Evolutionary conservation across 2,329 filamentous ascomycete genomes (phyloP).

Genomic region (Lachnellula cervina): DNA sequence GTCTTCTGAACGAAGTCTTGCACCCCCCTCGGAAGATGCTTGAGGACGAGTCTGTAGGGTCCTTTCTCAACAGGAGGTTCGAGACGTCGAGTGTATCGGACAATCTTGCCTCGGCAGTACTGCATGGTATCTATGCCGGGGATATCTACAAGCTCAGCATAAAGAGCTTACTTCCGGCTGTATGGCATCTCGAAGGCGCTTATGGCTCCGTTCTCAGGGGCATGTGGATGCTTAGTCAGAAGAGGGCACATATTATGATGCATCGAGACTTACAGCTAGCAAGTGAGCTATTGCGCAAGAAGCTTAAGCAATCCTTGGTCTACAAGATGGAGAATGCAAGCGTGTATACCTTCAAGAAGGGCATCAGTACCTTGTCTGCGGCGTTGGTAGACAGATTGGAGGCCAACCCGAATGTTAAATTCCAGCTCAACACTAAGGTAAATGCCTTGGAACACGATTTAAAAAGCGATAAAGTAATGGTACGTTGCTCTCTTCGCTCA

Average conservation of each 20-base stretch:
- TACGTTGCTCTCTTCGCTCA: constrained; percentile 30
- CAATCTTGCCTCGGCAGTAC: constrained; percentile 68
- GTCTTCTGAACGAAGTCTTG: constrained; percentile 28
- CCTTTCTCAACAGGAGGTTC: constrained; percentile 55
- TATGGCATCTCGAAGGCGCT: constrained; percentile 20
- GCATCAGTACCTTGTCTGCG: constrained; percentile 58
- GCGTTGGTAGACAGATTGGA: constrained; percentile 48
- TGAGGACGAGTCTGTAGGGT: constrained; percentile 66
- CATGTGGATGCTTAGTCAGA: not conserved
- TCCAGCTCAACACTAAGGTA: constrained; percentile 49
- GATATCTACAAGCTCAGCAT: constrained; percentile 78
- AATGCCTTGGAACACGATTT: constrained; percentile 39
- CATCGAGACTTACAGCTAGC: not conserved
- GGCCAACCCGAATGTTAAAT: constrained; percentile 51
- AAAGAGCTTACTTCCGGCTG: constrained; percentile 46
- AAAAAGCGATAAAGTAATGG: constrained; percentile 37
- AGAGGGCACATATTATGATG: not conserved
- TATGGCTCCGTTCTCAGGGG: constrained; percentile 15
- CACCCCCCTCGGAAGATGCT: constrained; percentile 33
- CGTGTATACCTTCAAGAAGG: constrained; percentile 48
- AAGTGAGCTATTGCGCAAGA: constrained; percentile 5
- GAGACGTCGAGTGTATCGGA: constrained; percentile 53
- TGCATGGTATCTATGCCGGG: constrained; percentile 91
- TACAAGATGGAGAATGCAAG: constrained; percentile 29
- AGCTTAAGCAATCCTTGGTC: constrained; percentile 1